Evolutionary conservation across 2,329 filamentous ascomycete genomes (phyloP).

Genomic region (Arthroderma uncinatum): DNA sequence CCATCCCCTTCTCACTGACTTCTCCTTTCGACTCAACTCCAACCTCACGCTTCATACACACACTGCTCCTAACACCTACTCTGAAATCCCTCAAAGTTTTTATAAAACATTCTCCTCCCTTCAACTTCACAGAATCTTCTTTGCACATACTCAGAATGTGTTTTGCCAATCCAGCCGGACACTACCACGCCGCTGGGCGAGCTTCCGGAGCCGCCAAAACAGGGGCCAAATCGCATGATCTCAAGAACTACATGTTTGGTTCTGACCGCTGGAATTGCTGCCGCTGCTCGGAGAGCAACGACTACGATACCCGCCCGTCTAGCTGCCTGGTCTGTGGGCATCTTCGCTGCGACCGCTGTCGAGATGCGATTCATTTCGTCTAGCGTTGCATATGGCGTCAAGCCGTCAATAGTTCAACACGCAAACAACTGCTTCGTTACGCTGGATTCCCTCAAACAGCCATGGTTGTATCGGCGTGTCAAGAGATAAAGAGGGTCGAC

Average conservation of each 20-base stretch:
- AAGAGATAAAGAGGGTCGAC: not conserved
- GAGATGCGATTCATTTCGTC: not conserved
- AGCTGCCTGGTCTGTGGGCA: not conserved
- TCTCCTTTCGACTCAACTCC: not conserved
- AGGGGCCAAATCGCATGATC: not conserved
- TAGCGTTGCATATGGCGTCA: not conserved
- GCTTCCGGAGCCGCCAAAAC: not conserved
- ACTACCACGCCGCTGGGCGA: not conserved
- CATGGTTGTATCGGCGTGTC: not conserved
- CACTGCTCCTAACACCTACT: not conserved
- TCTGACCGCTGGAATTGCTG: conserved; percentile 3
- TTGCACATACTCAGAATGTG: not conserved
- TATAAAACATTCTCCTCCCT: not conserved
- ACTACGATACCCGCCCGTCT: not conserved
- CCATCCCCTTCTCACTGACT: not conserved
- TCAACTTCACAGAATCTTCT: not conserved
- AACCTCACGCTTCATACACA: not conserved
- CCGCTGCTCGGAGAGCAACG: not conserved
- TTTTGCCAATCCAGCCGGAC: not conserved
- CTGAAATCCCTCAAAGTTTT: not conserved
- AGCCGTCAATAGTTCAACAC: not conserved
- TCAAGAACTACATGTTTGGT: not conserved
- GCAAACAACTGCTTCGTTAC: not conserved
- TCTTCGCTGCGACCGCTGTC: not conserved
- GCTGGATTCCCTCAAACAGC: not conserved